Conservation (phyloP, 1,139 yeast species). For the Torulaspora globosa region DNA sequence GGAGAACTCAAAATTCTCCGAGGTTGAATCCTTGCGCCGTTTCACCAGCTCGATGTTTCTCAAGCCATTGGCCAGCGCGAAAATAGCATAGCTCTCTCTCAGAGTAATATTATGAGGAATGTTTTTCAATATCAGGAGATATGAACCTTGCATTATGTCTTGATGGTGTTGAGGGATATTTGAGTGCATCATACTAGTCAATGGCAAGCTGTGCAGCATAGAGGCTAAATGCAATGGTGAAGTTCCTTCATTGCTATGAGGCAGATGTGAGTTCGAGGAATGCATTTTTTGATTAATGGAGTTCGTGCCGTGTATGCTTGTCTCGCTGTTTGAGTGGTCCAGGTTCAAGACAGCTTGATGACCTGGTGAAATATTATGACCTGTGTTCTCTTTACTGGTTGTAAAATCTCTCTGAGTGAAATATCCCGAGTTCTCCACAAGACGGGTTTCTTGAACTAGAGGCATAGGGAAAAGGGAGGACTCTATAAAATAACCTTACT, state of each 20-base stretch:
- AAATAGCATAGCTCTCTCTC: constrained; percentile 74
- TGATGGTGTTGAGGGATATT: constrained; percentile 7
- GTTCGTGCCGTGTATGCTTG: constrained; percentile 22
- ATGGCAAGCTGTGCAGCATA: constrained; percentile 29
- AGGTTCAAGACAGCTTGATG: constrained; percentile 19
- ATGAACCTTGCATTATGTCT: constrained; percentile 23
- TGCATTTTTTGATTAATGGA: neutral
- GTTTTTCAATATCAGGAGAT: constrained; percentile 44
- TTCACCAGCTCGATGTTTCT: constrained; percentile 54
- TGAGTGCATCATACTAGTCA: constrained; percentile 15
- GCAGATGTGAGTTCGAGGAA: constrained; percentile 1
- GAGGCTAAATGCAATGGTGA: constrained; percentile 32
- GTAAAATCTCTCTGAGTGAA: constrained; percentile 24
- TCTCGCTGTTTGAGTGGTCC: constrained; percentile 16
- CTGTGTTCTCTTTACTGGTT: constrained; percentile 19
- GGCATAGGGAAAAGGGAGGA: constrained; percentile 9
- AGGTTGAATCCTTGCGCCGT: constrained; percentile 21
- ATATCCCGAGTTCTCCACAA: constrained; percentile 21
- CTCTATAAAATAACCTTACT: neutral
- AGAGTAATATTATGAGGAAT: constrained; percentile 68
- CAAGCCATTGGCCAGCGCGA: constrained; percentile 77
- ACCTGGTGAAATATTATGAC: constrained; percentile 20
- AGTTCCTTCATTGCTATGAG: constrained; percentile 15
- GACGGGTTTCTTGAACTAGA: constrained; percentile 16
- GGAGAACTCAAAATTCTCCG: constrained; percentile 27